Conservation (phyloP, 2,329 filamentous ascomycete genomes). For the Domatiomyces catenatus region DNA sequence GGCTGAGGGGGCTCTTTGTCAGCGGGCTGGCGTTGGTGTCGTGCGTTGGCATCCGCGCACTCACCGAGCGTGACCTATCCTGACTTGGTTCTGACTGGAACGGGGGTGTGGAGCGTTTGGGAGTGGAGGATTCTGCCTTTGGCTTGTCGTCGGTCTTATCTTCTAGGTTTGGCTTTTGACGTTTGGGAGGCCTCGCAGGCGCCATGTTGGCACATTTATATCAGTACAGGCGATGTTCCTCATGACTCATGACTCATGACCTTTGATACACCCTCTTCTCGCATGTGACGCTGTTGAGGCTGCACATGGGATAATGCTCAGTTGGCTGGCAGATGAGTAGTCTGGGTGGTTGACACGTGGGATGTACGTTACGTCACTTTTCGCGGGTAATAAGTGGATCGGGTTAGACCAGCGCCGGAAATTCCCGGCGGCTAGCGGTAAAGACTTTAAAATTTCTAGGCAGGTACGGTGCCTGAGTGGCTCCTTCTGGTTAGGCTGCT, state of each 20-base stretch:
- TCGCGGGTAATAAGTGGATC: neutral
- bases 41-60: neutral
- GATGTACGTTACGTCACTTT: neutral
- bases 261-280: neutral
- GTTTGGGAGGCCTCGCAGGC: constrained; percentile 14
- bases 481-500: neutral
- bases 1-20: neutral
- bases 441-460: neutral
- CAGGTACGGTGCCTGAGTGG: neutral
- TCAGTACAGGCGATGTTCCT: neutral
- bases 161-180: constrained; percentile 15
- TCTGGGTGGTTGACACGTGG: neutral
- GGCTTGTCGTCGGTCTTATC: constrained; percentile 2
- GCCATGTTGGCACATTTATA: constrained; percentile 7
- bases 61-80: constrained; percentile 7
- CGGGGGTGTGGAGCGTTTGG: neutral
- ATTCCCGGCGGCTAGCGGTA: neutral
- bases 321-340: constrained; percentile 11
- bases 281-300: neutral
- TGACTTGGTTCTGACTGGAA: neutral
- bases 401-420: neutral
- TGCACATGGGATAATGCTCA: neutral
- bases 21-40: neutral
- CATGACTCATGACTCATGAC: neutral
- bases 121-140: constrained; percentile 6